Evolutionary conservation across 345 rosid genomes (phyloP), one percentile per base, ranked within the genome.

Genomic region (Salix purpurea): DNA sequence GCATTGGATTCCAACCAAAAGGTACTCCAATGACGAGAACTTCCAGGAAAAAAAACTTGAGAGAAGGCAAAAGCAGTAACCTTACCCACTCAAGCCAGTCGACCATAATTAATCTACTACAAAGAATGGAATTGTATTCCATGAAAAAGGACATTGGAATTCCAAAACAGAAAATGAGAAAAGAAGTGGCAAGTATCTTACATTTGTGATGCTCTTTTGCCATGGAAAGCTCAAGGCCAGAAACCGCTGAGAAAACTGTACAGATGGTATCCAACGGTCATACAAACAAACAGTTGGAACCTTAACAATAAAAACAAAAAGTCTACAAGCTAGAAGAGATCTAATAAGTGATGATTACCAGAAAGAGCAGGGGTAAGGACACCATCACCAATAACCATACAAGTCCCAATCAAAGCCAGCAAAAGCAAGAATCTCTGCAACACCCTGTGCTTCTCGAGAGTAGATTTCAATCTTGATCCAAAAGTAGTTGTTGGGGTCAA

Each of bases 351-450:
- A 24, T n/a, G 46, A n/a, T 68, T 79, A 94, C 98, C 98, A 23
- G 97, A 94, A 81, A 94, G 83, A 5, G 97, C 96, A 73, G 98
- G 96, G 7, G 96, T 89, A 23, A 91, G 90, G 65, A 94, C 92
- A 74, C 97, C 97, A 83, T 94, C 98, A 77, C 98, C 98, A 78
- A 94, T 92, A 58, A 92, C 94, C 98, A 94, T 94, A 87, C 94
- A 94, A 65, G 98, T 90, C 79, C 98, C 98, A 81, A 94, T 83
- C 88, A 94, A 85, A 82, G 96, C 90, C 75, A 94, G 65, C 13
- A 92, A 83, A 74, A 94, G 96, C 88, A 94, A 78, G 69, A 88
- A 64, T 86, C 86, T 88, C 90, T 92, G 97, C 85, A 92, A 71
- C 39, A 90, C 91, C 65, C 88, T 76, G 65, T 86, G 86, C 74